Percentiles rank a stretch among this genome's conserved stretches.
These are phyloP conservation scores for Coelastrella sp. DNA, from an alignment of 139 green algal species.

Conservation along the genomic window DNA sequence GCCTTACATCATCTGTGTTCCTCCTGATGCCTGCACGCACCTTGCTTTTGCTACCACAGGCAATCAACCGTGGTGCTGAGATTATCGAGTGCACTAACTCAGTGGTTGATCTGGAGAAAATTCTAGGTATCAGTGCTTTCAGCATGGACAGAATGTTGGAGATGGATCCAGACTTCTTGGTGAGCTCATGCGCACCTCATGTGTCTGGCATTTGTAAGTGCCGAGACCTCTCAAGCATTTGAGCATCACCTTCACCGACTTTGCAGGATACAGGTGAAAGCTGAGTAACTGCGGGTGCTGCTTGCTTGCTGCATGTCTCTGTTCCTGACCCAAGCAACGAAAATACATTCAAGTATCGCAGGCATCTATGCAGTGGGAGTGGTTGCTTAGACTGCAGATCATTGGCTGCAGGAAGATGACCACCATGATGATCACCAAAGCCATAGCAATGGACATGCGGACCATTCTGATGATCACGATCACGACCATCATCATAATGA, in stretches of 20 bases:
- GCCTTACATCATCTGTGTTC: too few relatives aligned
- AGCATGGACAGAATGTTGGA: conserved; percentile 73
- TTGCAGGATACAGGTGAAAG: neutral
- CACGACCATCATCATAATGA: conserved; percentile 40
- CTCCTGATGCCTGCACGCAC: neutral
- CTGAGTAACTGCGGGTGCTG: too few relatives aligned
- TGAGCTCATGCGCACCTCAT: conserved; percentile 15
- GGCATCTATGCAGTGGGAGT: too few relatives aligned
- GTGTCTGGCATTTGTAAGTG: too few relatives aligned
- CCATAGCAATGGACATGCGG: too few relatives aligned
- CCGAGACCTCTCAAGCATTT: neutral
- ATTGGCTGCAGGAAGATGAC: neutral
- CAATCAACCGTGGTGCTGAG: conserved; percentile 73
- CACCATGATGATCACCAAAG: neutral
- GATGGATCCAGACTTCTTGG: conserved; percentile 83
- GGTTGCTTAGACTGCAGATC: neutral
- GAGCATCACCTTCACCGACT: neutral
- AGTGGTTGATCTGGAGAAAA: conserved; percentile 53
- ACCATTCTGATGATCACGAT: conserved; percentile 38
- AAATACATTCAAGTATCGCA: too few relatives aligned
- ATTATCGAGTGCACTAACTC: conserved; percentile 75
- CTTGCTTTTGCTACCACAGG: conserved; percentile 17
- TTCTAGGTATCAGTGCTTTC: conserved; percentile 84
- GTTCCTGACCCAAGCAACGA: too few relatives aligned
- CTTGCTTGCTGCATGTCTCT: neutral